Evolutionary conservation across 345 rosid species (phyloP).

Genomic region (Draba incana): DNA sequence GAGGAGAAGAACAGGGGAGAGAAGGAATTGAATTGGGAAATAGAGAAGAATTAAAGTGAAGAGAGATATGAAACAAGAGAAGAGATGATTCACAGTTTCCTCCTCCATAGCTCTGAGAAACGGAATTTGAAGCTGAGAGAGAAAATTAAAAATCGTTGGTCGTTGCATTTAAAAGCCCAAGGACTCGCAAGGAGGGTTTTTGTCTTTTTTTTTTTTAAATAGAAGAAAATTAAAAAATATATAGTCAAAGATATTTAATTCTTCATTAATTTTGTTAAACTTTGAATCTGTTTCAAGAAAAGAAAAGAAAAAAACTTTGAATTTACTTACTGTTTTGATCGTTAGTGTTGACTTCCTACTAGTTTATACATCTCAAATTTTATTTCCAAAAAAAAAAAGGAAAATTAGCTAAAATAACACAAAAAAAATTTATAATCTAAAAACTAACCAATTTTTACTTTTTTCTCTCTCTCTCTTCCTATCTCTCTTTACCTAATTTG

Average conservation of each 20-base stretch:
- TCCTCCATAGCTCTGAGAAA: slow-evolving; percentile 28
- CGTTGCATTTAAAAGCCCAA: slow-evolving; percentile 43
- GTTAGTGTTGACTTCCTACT: no score
- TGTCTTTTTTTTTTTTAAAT: background rate
- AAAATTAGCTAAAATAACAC: no score
- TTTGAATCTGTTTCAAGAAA: no score
- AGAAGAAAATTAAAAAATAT: no score
- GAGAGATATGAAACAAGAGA: slow-evolving; percentile 60
- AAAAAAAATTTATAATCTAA: no score
- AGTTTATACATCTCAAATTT: no score
- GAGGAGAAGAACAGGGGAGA: slow-evolving; percentile 61
- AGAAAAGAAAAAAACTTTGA: no score
- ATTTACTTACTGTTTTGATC: no score
- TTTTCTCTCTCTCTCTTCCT: no score
- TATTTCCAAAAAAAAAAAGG: no score
- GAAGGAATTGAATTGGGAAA: slow-evolving; percentile 48
- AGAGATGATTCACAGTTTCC: slow-evolving; percentile 46
- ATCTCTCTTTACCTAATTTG: no score
- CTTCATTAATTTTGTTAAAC: slow-evolving; percentile 12
- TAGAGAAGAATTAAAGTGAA: slow-evolving; percentile 55
- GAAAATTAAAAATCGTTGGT: slow-evolving; percentile 28
- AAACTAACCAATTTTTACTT: no score
- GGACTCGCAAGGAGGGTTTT: background rate
- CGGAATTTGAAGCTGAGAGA: background rate
- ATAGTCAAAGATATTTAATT: slow-evolving; percentile 24